Base-by-base conservation (phyloP, 1,139 yeast species). In the Scheffersomyces segobiensis region DNA sequence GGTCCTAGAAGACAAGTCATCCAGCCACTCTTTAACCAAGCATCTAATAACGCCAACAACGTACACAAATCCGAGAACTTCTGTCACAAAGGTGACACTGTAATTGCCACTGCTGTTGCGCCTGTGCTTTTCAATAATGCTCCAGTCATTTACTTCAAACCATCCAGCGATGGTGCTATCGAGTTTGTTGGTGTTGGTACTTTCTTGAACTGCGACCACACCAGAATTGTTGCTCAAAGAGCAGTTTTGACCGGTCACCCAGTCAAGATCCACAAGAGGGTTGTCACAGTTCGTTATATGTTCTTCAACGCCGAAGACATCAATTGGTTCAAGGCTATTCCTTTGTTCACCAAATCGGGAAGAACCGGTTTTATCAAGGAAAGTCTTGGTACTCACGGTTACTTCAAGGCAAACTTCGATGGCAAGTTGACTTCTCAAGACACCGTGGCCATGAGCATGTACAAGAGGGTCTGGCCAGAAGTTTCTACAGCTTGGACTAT, bases 311-410 rank as follows among this genome's bases (percentile, higher is more conserved):
- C 92, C 14, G 93, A 90, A 52, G 99, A 96, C 71, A 90, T 96
- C 65, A 85, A 85, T 63, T 91, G 91, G 87, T 96, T 90, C 82
- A 91, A 91, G 78, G 89, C 96, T 5, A 89, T 96, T 65, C 98
- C 98, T 50, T 79, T 96, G 63, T 95, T 92, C 74, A 93, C 98
- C 53, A 92, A 91, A 72, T 83, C 88, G 66, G 99, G 99, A 55
- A 87, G 98, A 72, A 82, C 93, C 50, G 99, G 99, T 58, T 90
- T 89, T 72, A 92, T 96, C 72, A 93, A 92, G 74, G 98, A 95
- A 72, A 86, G 93, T 71, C 83, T 96, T 77, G 99, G 99, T 77
- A 96, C 99, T 3, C 99, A 96, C 74, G 99, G 99, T 63, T 92
- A 95, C 77, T 93, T 89, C 83, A 96, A 96, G 78, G 97, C 98